Percentiles rank a stretch among this genome's conserved stretches.
Conservation (phyloP, 1,139 yeast genomes). For the Suhomyces kunorum region DNA sequence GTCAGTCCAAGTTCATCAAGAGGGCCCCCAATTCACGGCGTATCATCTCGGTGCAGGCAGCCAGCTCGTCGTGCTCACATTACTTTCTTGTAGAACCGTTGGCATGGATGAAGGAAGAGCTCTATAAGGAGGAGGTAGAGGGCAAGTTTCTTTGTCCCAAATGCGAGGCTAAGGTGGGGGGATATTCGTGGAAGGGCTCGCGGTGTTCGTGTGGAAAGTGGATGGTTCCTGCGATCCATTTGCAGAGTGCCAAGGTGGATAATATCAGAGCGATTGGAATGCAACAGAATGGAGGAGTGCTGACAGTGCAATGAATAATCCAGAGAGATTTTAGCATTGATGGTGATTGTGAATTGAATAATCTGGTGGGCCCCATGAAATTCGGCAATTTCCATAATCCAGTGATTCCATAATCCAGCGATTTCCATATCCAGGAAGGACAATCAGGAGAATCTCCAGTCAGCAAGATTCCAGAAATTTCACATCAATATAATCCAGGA, state of each 20-base stretch:
- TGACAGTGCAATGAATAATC: no score
- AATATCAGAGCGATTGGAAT: constrained; percentile 44
- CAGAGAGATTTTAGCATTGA: no score
- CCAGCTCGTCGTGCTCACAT: constrained; percentile 72
- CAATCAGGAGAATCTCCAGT: no score
- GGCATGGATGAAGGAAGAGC: constrained; percentile 84
- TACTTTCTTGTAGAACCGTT: constrained; percentile 78
- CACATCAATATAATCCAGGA: no score
- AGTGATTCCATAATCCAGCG: no score
- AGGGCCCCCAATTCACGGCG: constrained; percentile 62
- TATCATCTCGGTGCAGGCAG: constrained; percentile 53
- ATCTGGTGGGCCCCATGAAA: no score
- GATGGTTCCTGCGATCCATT: constrained; percentile 90
- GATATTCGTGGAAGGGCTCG: constrained; percentile 93
- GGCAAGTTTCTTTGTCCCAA: constrained; percentile 86
- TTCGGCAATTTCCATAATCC: no score
- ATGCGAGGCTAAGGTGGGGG: constrained; percentile 82
- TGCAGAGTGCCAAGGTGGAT: constrained; percentile 81
- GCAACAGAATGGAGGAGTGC: no score
- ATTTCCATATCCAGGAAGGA: no score
- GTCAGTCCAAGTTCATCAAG: constrained; percentile 63
- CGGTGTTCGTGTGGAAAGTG: constrained; percentile 94
- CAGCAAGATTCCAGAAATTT: no score
- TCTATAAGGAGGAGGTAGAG: constrained; percentile 69
- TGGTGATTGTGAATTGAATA: no score